These are phyloP conservation scores for Ilex paraguariensis DNA, from an alignment of 305 asterid genomes.

Conservation along the genomic window DNA sequence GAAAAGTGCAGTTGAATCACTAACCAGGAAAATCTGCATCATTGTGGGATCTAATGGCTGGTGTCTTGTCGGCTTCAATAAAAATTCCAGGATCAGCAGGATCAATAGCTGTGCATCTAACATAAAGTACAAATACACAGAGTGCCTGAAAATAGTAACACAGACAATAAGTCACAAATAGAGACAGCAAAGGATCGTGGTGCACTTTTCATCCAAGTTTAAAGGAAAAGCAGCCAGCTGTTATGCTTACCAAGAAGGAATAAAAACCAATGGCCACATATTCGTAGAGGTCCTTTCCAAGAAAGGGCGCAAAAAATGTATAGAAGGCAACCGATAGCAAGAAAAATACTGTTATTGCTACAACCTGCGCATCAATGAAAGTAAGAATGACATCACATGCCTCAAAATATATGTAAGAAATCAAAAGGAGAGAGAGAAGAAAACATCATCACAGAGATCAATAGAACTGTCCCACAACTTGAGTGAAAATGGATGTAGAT, in stretches of 20 bases:
- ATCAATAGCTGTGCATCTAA: constrained; percentile 93
- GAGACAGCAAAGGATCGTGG: background rate
- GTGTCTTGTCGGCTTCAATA: constrained; percentile 54
- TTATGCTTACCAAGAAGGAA: constrained; percentile 73
- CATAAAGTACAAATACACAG: constrained; percentile 73
- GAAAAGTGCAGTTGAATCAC: background rate
- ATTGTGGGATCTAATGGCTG: constrained; percentile 51
- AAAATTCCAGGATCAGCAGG: constrained; percentile 98
- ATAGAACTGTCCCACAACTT: no score
- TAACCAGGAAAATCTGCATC: constrained; percentile 72
- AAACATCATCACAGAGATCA: no score
- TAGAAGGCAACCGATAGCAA: constrained; percentile 88
- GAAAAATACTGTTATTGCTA: constrained; percentile 93
- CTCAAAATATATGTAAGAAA: no score
- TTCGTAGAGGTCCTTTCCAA: constrained; percentile 82
- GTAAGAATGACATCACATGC: constrained; percentile 2
- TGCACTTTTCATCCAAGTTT: background rate
- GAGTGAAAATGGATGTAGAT: no score
- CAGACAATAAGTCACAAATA: constrained; percentile 16
- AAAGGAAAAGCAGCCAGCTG: background rate
- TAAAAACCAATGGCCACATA: constrained; percentile 77
- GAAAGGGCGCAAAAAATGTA: constrained; percentile 94
- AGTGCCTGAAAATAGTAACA: constrained; percentile 58
- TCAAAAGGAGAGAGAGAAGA: no score
- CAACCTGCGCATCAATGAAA: constrained; percentile 55